Evolutionary conservation across 306 rosid genomes (phyloP).

Genomic region (Betula pendula): DNA sequence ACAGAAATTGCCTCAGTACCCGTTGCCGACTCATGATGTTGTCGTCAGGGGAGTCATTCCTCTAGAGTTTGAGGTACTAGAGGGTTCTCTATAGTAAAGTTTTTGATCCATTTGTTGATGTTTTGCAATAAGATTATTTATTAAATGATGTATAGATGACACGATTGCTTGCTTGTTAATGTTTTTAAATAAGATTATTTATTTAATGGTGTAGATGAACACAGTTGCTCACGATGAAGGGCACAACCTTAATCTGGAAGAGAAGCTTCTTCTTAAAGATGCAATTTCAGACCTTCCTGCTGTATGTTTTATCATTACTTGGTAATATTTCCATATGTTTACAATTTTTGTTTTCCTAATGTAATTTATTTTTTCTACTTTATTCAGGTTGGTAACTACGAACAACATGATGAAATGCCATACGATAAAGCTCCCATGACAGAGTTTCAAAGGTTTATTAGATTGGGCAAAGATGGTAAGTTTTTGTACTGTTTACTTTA

Average conservation of each 20-base stretch:
- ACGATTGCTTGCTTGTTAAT: conserved; percentile 43
- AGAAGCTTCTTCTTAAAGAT: conserved; percentile 58
- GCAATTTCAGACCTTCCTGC: conserved; percentile 81
- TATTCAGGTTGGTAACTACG: conserved; percentile 55
- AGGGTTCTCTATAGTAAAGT: not conserved
- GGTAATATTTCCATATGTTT: not conserved
- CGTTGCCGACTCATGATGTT: conserved; percentile 84
- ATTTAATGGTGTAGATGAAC: conserved; percentile 37
- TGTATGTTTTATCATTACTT: conserved; percentile 31
- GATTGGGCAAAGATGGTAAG: conserved; percentile 54
- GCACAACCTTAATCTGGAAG: conserved; percentile 27
- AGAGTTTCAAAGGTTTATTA: conserved; percentile 61
- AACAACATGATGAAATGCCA: conserved; percentile 49
- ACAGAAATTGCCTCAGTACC: conserved; percentile 78
- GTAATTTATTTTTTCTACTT: not conserved
- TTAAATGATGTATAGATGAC: conserved; percentile 34
- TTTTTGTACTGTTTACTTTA: not conserved
- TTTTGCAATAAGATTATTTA: too few species aligned
- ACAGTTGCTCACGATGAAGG: conserved; percentile 64
- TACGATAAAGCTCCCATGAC: conserved; percentile 45
- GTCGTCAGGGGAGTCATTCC: conserved; percentile 70
- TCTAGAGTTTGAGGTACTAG: conserved; percentile 63
- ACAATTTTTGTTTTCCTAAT: not conserved
- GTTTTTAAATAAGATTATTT: too few species aligned
- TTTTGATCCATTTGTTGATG: not conserved